phyloP scores from a whole-genome alignment of 345 rosid species.

The Arabidopsis suecica region DNA sequence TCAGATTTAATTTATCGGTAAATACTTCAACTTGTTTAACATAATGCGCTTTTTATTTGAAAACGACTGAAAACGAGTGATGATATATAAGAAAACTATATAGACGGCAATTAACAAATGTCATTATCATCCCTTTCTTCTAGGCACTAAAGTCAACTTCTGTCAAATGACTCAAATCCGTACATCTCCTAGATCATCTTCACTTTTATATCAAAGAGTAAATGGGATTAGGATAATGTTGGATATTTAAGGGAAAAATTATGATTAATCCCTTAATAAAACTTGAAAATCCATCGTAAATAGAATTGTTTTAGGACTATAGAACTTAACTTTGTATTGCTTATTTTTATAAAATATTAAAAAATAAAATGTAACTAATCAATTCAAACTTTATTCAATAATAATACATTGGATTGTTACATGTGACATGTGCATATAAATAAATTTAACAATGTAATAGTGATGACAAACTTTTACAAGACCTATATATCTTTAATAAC shows the following conservation, averaged over 20 bases:
- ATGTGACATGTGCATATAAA: constrained; percentile 11
- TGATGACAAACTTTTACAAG: constrained; percentile 31
- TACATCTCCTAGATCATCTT: background rate
- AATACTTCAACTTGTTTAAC: constrained; percentile 27
- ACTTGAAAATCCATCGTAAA: background rate
- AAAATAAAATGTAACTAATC: background rate
- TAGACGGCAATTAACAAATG: constrained; percentile 35
- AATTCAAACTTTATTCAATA: constrained; percentile 25
- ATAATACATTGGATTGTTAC: constrained; percentile 20
- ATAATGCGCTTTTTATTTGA: constrained; percentile 17
- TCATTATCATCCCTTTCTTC: constrained; percentile 16
- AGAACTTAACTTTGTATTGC: background rate
- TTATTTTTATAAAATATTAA: background rate
- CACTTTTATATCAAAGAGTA: background rate
- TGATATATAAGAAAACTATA: background rate
- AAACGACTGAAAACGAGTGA: constrained; percentile 19
- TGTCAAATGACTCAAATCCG: background rate
- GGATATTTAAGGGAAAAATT: background rate
- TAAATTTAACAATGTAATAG: constrained; percentile 22
- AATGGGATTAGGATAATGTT: background rate
- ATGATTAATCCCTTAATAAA: background rate
- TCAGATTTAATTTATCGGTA: background rate
- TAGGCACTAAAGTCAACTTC: constrained; percentile 36
- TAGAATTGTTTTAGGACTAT: background rate
- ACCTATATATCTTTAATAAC: constrained; percentile 7